Conservation (phyloP, 2,329 filamentous ascomycete species). For the Pseudogymnoascus destructans region DNA sequence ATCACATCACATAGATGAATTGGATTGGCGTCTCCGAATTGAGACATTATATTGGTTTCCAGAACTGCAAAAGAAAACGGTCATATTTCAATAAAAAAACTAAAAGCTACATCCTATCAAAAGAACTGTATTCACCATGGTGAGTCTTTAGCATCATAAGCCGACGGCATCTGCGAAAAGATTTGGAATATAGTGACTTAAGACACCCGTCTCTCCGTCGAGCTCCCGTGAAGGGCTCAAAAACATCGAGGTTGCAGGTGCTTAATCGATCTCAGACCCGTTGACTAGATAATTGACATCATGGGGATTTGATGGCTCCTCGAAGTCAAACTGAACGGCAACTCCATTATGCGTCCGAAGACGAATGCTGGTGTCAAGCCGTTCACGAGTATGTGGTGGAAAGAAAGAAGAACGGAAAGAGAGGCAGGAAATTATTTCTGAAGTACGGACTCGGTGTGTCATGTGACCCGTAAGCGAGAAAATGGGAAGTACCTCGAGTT, state of each 20-base stretch:
- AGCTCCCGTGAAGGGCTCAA: constrained; percentile 2
- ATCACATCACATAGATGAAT: too few relatives aligned
- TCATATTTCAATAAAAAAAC: background rate
- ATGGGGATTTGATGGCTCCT: constrained; percentile 8
- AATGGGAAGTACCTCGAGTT: background rate
- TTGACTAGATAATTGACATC: constrained; percentile 8
- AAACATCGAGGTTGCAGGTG: constrained; percentile 3
- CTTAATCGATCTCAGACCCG: constrained; percentile 6
- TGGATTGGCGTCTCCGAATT: background rate
- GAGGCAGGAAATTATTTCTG: background rate
- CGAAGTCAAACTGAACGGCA: constrained; percentile 6
- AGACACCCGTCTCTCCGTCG: constrained; percentile 4
- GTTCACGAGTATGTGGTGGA: background rate
- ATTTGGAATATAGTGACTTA: constrained; percentile 8
- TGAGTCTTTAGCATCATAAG: constrained; percentile 5
- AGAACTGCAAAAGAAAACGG: background rate
- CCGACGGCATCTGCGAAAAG: constrained; percentile 8
- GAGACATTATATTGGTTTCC: background rate
- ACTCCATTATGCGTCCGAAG: constrained; percentile 4
- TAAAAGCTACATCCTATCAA: constrained; percentile 3
- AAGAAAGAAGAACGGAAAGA: background rate
- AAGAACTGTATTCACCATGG: constrained; percentile 7
- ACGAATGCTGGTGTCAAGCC: constrained; percentile 6
- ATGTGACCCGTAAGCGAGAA: constrained; percentile 4
- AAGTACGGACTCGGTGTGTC: background rate